Evolutionary conservation across 116 monocot species (phyloP).

Genomic region (Thalassia testudinum): DNA sequence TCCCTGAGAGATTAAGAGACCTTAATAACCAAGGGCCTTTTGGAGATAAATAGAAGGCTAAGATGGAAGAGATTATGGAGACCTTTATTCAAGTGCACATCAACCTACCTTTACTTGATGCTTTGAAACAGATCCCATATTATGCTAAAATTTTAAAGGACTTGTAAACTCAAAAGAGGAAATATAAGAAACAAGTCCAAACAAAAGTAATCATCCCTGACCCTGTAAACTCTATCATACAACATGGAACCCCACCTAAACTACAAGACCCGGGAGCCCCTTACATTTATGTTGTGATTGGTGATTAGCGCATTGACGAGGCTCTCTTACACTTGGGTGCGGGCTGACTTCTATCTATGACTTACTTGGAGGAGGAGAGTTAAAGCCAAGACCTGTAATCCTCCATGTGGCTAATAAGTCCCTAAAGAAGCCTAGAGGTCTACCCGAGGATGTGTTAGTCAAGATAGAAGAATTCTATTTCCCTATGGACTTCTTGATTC

Average conservation of each 20-base stretch:
- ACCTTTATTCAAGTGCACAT: neutral
- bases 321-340: too few species aligned
- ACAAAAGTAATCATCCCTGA: neutral
- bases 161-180: neutral
- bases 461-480: too few species aligned
- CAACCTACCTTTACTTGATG: conserved; percentile 1
- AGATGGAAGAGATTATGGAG: neutral
- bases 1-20: neutral
- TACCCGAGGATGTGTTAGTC: too few species aligned
- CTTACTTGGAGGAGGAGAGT: too few species aligned
- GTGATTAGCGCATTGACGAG: too few species aligned
- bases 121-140: neutral
- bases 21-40: too few species aligned
- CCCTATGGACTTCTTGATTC: too few species aligned
- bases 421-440: too few species aligned
- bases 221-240: neutral
- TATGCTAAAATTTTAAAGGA: neutral
- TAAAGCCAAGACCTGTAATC: too few species aligned
- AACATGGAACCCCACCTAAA: neutral
- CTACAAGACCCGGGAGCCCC: neutral
- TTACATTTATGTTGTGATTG: neutral
- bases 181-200: neutral
- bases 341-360: too few species aligned
- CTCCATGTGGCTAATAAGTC: too few species aligned
- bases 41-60: neutral